phyloP scores from a whole-genome alignment of 2,329 filamentous ascomycete genomes.

The Cladosporium sp. region DNA sequence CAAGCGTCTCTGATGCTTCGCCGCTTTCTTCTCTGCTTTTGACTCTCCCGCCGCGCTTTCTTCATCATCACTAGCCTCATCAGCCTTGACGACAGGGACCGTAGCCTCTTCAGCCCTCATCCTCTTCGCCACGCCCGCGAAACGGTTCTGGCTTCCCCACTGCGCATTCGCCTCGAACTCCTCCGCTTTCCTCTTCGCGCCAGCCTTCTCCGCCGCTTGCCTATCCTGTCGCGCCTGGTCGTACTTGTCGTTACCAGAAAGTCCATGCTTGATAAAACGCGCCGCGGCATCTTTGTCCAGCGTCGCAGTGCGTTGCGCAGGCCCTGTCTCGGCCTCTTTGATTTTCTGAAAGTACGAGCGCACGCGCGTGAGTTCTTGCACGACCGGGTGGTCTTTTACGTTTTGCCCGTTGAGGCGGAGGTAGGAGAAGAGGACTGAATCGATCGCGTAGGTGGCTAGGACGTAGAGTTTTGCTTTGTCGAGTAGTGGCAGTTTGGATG shows the following conservation, averaged over 20 bases:
- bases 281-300: slow-evolving; percentile 72
- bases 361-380: slow-evolving; percentile 77
- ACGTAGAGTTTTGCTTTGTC: slow-evolving; percentile 93
- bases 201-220: slow-evolving; percentile 32
- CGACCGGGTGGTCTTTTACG: slow-evolving; percentile 79
- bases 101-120: slow-evolving; percentile 26
- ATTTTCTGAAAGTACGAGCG: slow-evolving; percentile 93
- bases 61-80: slow-evolving; percentile 10
- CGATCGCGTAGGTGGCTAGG: slow-evolving; percentile 81
- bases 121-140: slow-evolving; percentile 30
- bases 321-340: slow-evolving; percentile 65
- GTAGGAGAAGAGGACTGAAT: slow-evolving; percentile 82
- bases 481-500: slow-evolving; percentile 79
- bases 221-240: slow-evolving; percentile 31
- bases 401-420: slow-evolving; percentile 74
- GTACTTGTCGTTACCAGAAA: slow-evolving; percentile 51
- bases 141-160: slow-evolving; percentile 30
- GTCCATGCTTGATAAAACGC: slow-evolving; percentile 74
- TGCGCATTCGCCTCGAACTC: slow-evolving; percentile 22
- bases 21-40: slow-evolving; percentile 17
- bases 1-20: slow-evolving; percentile 15
- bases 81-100: slow-evolving; percentile 10
- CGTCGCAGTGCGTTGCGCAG: slow-evolving; percentile 37
- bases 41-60: slow-evolving; percentile 2
- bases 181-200: slow-evolving; percentile 34